Percentiles rank a stretch among this genome's conserved stretches.
phyloP scores from a whole-genome alignment of 2,329 filamentous ascomycete genomes.

The Xylaria sp. region DNA sequence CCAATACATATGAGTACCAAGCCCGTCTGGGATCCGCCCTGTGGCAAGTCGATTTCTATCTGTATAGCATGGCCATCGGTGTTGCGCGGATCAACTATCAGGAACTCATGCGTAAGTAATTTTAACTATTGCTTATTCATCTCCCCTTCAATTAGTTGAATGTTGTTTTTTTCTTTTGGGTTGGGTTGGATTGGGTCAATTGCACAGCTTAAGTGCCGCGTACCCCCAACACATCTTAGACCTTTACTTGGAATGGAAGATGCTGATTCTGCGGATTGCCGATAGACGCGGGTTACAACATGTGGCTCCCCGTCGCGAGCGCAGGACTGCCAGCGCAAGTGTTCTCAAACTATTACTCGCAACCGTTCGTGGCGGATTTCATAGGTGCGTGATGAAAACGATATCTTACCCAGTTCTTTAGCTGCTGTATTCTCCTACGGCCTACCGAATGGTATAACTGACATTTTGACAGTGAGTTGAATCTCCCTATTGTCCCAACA shows the following conservation, averaged over 20 bases:
- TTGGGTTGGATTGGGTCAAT: no score
- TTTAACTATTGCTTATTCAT: neutral
- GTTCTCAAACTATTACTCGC: conserved; percentile 53
- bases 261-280: conserved; percentile 4
- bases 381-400: conserved; percentile 43
- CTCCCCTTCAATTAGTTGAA: no score
- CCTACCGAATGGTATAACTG: neutral
- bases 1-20: conserved; percentile 51
- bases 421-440: neutral
- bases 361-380: conserved; percentile 53
- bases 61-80: conserved; percentile 52
- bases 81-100: conserved; percentile 53
- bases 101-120: conserved; percentile 51
- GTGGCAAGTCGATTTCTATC: conserved; percentile 54
- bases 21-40: conserved; percentile 52
- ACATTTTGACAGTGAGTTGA: conserved; percentile 26
- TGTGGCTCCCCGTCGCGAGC: conserved; percentile 45
- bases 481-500: neutral
- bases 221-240: no score
- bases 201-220: no score
- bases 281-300: conserved; percentile 38
- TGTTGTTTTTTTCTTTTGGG: no score
- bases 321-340: conserved; percentile 49
- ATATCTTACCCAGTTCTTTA: neutral
- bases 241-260: neutral